phyloP scores from a whole-genome alignment of 768 basidiomycete genomes.

The Clavaria fumosa region DNA sequence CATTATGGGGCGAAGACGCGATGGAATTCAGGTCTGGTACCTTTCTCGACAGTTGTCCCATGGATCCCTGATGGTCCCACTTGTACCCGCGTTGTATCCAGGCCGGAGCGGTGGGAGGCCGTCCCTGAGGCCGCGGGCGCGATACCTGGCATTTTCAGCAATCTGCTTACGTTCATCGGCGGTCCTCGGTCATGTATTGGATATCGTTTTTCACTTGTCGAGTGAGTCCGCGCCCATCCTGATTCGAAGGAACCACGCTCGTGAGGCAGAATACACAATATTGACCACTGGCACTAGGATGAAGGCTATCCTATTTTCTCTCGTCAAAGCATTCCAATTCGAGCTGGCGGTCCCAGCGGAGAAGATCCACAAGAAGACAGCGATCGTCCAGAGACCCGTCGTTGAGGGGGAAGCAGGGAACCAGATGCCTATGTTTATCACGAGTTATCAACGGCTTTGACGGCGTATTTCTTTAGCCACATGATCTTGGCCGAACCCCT shows the following conservation, averaged over 20 bases:
- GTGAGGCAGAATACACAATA: background rate
- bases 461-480: too few relatives aligned
- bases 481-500: too few relatives aligned
- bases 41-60: conserved; percentile 10
- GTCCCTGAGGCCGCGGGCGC: conserved; percentile 18
- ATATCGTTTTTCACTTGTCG: conserved; percentile 33
- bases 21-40: conserved; percentile 31
- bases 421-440: conserved; percentile 30
- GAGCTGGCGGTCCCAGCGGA: conserved; percentile 33
- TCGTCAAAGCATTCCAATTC: conserved; percentile 38
- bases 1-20: conserved; percentile 36
- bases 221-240: conserved; percentile 24
- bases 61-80: background rate
- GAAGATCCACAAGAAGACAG: conserved; percentile 25
- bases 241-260: background rate
- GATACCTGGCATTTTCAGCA: conserved; percentile 33
- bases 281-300: conserved; percentile 17
- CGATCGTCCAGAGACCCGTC: conserved; percentile 30
- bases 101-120: conserved; percentile 38
- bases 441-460: too few relatives aligned
- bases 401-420: conserved; percentile 25
- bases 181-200: conserved; percentile 37
- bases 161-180: conserved; percentile 31
- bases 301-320: conserved; percentile 32
- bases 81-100: conserved; percentile 9